Percentiles rank a stretch among this genome's conserved stretches.
These are phyloP conservation scores for Apiospora arundinis DNA, from an alignment of 2,329 filamentous ascomycete species.

Conservation along the genomic window DNA sequence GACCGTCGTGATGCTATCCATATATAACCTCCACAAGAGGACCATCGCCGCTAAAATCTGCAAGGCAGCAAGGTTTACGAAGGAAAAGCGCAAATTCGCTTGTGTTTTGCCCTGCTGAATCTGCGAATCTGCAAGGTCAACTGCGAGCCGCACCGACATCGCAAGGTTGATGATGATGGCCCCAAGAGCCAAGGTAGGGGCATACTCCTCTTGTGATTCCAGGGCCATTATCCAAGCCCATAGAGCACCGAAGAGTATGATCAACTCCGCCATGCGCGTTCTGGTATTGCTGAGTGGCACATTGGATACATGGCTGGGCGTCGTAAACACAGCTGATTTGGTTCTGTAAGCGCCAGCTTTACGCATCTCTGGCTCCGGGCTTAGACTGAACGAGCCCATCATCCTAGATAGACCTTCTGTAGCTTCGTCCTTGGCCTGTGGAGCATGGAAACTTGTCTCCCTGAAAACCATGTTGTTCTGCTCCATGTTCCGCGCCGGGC, in stretches of 20 bases:
- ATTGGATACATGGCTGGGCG: background rate
- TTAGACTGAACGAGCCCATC: slow-evolving; percentile 43
- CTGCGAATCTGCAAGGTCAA: slow-evolving; percentile 38
- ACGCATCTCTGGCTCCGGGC: slow-evolving; percentile 32
- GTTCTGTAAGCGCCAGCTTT: slow-evolving; percentile 16
- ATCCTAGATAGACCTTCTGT: slow-evolving; percentile 40
- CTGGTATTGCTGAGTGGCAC: slow-evolving; percentile 24
- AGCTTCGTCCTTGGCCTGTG: slow-evolving; percentile 38
- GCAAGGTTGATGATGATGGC: slow-evolving; percentile 38
- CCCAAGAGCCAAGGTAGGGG: slow-evolving; percentile 34
- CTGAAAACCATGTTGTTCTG: slow-evolving; percentile 18
- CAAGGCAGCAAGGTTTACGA: slow-evolving; percentile 35
- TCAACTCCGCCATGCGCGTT: slow-evolving; percentile 35
- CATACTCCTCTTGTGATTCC: slow-evolving; percentile 36
- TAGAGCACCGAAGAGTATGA: slow-evolving; percentile 35
- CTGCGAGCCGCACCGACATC: slow-evolving; percentile 39
- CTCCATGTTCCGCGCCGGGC: slow-evolving; percentile 12
- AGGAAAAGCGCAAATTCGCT: slow-evolving; percentile 33
- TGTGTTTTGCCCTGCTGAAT: slow-evolving; percentile 31
- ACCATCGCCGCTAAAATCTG: slow-evolving; percentile 36
- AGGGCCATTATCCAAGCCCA: slow-evolving; percentile 37
- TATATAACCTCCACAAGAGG: slow-evolving; percentile 40
- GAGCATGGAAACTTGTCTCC: slow-evolving; percentile 37
- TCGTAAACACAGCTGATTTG: background rate
- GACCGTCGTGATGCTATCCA: slow-evolving; percentile 26